Evolutionary conservation across 768 basidiomycete species (phyloP).

Genomic region (Mycena galericulata): DNA sequence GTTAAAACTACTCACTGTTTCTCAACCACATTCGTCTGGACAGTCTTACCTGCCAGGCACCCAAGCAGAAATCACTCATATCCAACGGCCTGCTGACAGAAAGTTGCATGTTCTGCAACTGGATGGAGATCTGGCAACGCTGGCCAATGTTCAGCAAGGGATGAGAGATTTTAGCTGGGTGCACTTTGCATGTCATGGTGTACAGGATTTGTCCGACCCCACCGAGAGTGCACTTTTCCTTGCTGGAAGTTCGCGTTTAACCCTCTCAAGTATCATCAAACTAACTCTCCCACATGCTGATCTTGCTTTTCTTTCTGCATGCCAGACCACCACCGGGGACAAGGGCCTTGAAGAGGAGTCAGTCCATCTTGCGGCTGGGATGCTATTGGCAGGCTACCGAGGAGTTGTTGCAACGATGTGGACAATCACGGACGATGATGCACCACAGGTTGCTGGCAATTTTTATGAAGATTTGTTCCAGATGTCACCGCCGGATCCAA

Average conservation of each 20-base stretch:
- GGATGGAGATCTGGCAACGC: slow-evolving; percentile 7
- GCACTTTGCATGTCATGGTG: slow-evolving; percentile 45
- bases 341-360: slow-evolving; percentile 9
- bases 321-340: slow-evolving; percentile 44
- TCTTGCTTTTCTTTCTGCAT: no score
- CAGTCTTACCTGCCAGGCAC: slow-evolving; percentile 1
- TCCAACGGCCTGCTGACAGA: not conserved
- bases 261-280: slow-evolving; percentile 52
- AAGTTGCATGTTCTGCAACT: not conserved
- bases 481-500: no score
- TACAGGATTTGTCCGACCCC: slow-evolving; percentile 35
- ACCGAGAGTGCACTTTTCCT: slow-evolving; percentile 18
- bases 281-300: no score
- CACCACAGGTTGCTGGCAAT: slow-evolving; percentile 39
- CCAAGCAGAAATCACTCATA: not conserved
- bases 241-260: slow-evolving; percentile 44
- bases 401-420: no score
- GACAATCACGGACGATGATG: slow-evolving; percentile 44
- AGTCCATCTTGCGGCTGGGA: slow-evolving; percentile 47
- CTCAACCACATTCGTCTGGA: not conserved
- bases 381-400: slow-evolving; percentile 37
- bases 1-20: not conserved
- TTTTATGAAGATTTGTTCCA: slow-evolving; percentile 39
- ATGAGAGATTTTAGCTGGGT: slow-evolving; percentile 13
- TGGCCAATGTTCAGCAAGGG: slow-evolving; percentile 8